Base-by-base conservation (phyloP, 2,329 filamentous ascomycete genomes). In the Trichoderma hamatum region DNA sequence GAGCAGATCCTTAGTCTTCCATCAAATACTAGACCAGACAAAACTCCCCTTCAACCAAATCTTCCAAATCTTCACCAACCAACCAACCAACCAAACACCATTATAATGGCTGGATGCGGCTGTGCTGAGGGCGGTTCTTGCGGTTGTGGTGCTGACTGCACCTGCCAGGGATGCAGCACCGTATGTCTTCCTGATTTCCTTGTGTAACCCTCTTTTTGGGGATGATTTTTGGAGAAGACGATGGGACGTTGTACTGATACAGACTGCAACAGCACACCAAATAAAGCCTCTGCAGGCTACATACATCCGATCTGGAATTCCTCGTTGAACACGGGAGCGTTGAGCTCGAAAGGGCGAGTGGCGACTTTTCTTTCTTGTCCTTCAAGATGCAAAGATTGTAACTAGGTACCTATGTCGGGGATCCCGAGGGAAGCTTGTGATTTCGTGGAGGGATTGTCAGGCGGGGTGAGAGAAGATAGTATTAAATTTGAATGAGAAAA, bases 81-180 rank as follows among this genome's bases (percentile, higher is more conserved):
- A 56, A 26, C 21, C 28, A 63, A 26, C 14, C 60, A 60, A 46
- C n/a, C 36, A 39, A 39, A n/a, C 5, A 60, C n/a, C 55, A 70
- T 76, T 75, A 82, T 70, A 73, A 83, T 83, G 81, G 75, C 76
- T 75, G 80, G 77, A 74, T 83, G 80, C 72, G 81, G 80, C 74
- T 83, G 81, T 72, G 73, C 79, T 72, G 73, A 77, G 63, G 78
- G 80, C 71, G 81, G 81, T 73, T 74, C 78, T 65, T 83, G 82
- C 75, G 74, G 75, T 75, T 83, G 82, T 76, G 81, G 81, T 74
- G 74, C 76, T 34, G 52, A 72, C 76, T 83, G 82, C 80, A 78
- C 80, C 72, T 83, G 82, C 72, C 72, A 75, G 58, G 76, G 76
- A 75, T 83, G 82, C 80, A 24, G 46, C 21, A 49, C 46, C 16